Base-by-base conservation (phyloP, 2,329 filamentous ascomycete genomes). In the Rugonectria rugulosa region DNA sequence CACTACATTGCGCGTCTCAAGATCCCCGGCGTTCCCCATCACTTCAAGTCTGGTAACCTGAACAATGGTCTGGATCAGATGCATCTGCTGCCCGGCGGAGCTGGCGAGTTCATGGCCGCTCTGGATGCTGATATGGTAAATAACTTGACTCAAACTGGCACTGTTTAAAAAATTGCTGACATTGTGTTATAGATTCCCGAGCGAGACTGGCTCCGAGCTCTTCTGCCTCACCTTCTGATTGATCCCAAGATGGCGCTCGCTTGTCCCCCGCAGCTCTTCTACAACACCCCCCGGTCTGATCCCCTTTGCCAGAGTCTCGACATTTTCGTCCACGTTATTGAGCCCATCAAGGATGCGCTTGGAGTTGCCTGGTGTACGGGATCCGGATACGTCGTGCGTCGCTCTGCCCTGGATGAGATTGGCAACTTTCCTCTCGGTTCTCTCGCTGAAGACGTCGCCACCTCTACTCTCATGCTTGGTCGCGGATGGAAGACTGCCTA, bases 11-110 rank as follows among this genome's bases (percentile, higher is more conserved):
- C 81, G 2, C 79, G 82, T 14, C 72, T 75, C 29, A 81, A 81
- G 70, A 72, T 74, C 38, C 77, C 77, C 4, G 78, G 78, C 7
- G 72, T 77, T 27, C 79, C 79, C 2, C 77, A 83, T 62, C 81
- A 85, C 66, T 87, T 84, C 76, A 88, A 88, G 74, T 84, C 85
- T 2, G 85, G 85, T 45, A 88, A 88, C 66, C 73, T 88, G 47
- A 88, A 87, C 70, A 82, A 84, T 52, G 86, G 82, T 27, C 70
- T 85, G 17, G 79, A 84, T 14, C 75, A 79, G 50, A 75, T 79
- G 5, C 74, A 75, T 14, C 65, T 71, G n/a, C 71, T 86, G 26
- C 80, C 81, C 1, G 82, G 81, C 15, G 83, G 83, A 20, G 75
- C 81, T n/a, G 76, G 77, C 34, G 76, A 82, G 63, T 87, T 78